phyloP scores from a whole-genome alignment of 192 early-diverging fungal genomes.

The Oehlia diaphana region DNA sequence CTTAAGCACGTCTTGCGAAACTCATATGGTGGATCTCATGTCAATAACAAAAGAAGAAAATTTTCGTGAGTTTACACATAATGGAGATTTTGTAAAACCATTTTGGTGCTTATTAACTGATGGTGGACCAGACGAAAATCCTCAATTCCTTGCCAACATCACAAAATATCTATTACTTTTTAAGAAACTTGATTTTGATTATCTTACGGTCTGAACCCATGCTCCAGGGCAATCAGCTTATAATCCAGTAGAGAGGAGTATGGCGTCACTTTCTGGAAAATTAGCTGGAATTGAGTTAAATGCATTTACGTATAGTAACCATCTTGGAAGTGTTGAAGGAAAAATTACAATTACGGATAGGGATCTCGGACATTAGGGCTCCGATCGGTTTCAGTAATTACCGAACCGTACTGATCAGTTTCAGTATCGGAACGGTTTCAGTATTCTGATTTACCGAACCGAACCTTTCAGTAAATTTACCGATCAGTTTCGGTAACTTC shows the following conservation, averaged over 20 bases:
- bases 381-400: no score
- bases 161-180: not conserved
- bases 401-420: no score
- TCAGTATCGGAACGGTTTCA: no score
- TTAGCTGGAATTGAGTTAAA: not conserved
- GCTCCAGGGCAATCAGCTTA: not conserved
- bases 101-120: not conserved
- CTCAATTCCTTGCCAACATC: not conserved
- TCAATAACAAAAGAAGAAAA: not conserved
- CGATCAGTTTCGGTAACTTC: no score
- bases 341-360: not conserved
- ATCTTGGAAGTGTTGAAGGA: not conserved
- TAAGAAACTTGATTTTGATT: not conserved
- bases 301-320: not conserved
- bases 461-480: no score
- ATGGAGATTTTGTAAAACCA: not conserved
- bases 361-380: not conserved
- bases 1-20: no score
- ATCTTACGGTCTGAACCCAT: not conserved
- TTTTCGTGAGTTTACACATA: not conserved
- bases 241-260: not conserved
- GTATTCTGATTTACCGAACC: no score
- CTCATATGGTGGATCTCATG: not conserved
- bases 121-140: not conserved
- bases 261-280: not conserved